Evolutionary conservation across 2,329 filamentous ascomycete species (phyloP), one percentile per base, ranked within the genome.

Genomic region (Tolypocladium tundrense): DNA sequence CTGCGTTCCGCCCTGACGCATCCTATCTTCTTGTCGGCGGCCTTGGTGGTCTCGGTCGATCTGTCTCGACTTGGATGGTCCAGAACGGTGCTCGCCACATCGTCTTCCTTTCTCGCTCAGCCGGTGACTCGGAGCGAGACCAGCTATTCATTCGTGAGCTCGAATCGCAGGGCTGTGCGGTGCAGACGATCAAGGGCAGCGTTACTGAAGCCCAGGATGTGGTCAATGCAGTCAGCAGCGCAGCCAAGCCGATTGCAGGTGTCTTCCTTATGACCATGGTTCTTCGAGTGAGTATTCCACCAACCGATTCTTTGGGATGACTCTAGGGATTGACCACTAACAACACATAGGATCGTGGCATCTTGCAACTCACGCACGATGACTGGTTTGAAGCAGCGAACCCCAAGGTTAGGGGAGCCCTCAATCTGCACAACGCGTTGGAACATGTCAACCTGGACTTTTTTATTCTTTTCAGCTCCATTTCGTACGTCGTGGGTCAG

Each of bases 341-440:
- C 27, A 13, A 27, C 14, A 9, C 9, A 35, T 4, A 48, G 54
- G 57, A 61, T 35, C 54, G 55, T 14, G 31, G 31, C 16, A 45
- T 59, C 52, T 57, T 45, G 39, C 59, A 60, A 27, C 45, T 57
- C 9, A 39, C 53, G 41, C 53, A 60, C 9, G 59, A 59, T 1
- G 60, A 68, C 27, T 74, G 69, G 68, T 60, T 60, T 5, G 58
- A 62, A 58, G 59, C 58, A 0, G 48, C 54, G 1, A n/a, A 50
- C 6, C 64, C 70, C 31, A 75, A 75, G 56, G 66, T 70, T 3
- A 37, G 59, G 11, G 69, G 70, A 1, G 67, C 69, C 2, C 66
- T 64, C 61, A 74, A 73, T 54, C 60, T 73, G 10, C 68, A 73
- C 57, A 51, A 66, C 0, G 61, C 61, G 4, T 55, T 66, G 19